Base-by-base conservation (phyloP, 768 basidiomycete genomes). In the Boletus rubescentipes region DNA sequence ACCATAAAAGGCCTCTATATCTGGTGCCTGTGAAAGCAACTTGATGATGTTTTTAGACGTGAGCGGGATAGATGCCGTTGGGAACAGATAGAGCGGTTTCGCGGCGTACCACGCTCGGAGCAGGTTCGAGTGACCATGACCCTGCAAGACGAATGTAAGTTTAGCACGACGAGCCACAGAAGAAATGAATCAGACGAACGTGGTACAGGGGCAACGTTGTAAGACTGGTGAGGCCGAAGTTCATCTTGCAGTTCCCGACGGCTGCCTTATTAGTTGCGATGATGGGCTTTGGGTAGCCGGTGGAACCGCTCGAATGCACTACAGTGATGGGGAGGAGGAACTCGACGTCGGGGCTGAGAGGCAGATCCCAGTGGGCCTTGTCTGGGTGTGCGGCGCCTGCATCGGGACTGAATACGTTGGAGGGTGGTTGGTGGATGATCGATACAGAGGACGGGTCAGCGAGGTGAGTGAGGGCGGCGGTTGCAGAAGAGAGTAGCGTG, bases 231-330 rank as follows among this genome's bases (percentile, higher is more conserved):
- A 67, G 50, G 26, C 55, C 58, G 49, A 67, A 46, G 49, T 76
- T 68, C 62, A 70, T 60, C 46, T 71, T 60, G 51, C 69, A 61
- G 57, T 78, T 72, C 34, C 66, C 66, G 37, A 76, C 45, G 18
- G 73, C 63, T 6, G 64, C 67, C 45, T 70, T 68, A 57, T 77
- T 75, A 1, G 72, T 73, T 51, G 67, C 57, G 38, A 62, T 60
- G 29, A 76, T 77, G 23, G 72, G 75, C 62, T 73, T 81, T 2
- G 81, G 81, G 46, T 72, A 77, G 1, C 81, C 82, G 12, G 81
- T 81, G 4, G 67, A 69, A 21, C 66, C 62, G 7, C 46, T 75
- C 61, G 66, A 67, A 44, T 67, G 67, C 11, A 69, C 45, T 23
- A 67, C 37, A 9, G 51, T 46, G n/a, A 64, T 10, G 4, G 66